These are phyloP conservation scores for Boletus pseudo-olivaceus DNA, from an alignment of 768 basidiomycete genomes.

Conservation along the genomic window DNA sequence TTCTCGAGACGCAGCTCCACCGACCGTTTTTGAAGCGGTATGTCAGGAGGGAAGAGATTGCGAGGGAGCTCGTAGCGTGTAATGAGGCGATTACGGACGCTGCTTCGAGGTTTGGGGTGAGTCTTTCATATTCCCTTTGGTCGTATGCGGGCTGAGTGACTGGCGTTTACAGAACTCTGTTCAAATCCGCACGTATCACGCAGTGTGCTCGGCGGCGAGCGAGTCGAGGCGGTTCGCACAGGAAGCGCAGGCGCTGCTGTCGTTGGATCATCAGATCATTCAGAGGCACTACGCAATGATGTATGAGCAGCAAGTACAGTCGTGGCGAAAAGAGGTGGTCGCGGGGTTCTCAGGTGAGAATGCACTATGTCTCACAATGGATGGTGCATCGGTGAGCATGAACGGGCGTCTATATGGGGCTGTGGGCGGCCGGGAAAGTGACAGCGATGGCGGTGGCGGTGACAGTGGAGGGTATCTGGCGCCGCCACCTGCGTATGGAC, in stretches of 20 bases:
- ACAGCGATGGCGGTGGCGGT: too few relatives aligned
- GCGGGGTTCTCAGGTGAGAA: not conserved
- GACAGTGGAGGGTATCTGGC: not conserved
- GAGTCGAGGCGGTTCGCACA: slow-evolving; percentile 22
- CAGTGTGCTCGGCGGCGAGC: slow-evolving; percentile 39
- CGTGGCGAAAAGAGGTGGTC: not conserved
- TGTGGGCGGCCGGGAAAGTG: not conserved
- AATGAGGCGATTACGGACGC: slow-evolving; percentile 53
- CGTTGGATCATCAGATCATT: slow-evolving; percentile 17
- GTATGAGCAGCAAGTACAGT: slow-evolving; percentile 4
- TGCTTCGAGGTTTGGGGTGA: slow-evolving; percentile 23
- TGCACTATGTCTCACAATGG: slow-evolving; percentile 6
- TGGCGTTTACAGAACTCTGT: slow-evolving; percentile 36
- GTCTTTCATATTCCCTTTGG: not conserved
- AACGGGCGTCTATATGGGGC: not conserved
- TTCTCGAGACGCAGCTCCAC: slow-evolving; percentile 57
- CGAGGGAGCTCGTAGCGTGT: slow-evolving; percentile 48
- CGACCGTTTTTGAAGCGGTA: slow-evolving; percentile 78
- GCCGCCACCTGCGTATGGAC: slow-evolving; percentile 9
- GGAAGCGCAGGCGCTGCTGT: slow-evolving; percentile 17
- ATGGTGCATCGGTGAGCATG: not conserved
- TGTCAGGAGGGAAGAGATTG: slow-evolving; percentile 68
- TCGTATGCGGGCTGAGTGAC: not conserved
- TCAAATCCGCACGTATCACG: slow-evolving; percentile 52
- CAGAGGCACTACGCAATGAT: slow-evolving; percentile 10